Percentiles rank a stretch among this genome's conserved stretches.
phyloP scores from a whole-genome alignment of 768 basidiomycete species.

The Termitomyces eurrhizus region DNA sequence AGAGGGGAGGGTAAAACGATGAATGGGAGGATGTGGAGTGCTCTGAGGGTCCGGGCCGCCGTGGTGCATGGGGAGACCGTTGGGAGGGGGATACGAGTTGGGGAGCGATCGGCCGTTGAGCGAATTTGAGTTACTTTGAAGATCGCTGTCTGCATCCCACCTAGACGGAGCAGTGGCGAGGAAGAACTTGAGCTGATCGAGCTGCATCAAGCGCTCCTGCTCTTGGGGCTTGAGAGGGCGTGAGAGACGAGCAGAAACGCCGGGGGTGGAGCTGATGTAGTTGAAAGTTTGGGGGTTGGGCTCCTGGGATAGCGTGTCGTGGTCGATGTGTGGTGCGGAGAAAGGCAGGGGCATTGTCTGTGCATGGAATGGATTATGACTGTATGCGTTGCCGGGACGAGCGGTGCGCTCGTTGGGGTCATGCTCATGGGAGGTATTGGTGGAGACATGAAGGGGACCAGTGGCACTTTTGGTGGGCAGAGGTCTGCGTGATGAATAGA shows the following conservation, averaged over 20 bases:
- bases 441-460: slow-evolving; percentile 35
- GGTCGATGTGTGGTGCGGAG: slow-evolving; percentile 11
- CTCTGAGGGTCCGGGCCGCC: slow-evolving; percentile 39
- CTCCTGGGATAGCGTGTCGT: slow-evolving; percentile 5
- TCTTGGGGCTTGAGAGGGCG: slow-evolving; percentile 62
- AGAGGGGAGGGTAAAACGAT: slow-evolving; percentile 83
- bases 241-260: slow-evolving; percentile 40
- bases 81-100: background rate
- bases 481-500: slow-evolving; percentile 20
- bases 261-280: slow-evolving; percentile 23
- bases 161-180: slow-evolving; percentile 79
- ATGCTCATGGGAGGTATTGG: slow-evolving; percentile 30
- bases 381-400: slow-evolving; percentile 43
- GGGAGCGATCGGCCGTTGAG: slow-evolving; percentile 10
- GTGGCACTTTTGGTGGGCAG: slow-evolving; percentile 15
- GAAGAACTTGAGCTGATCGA: slow-evolving; percentile 86
- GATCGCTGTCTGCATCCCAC: slow-evolving; percentile 47
- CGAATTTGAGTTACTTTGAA: slow-evolving; percentile 24
- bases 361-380: slow-evolving; percentile 39
- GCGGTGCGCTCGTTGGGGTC: slow-evolving; percentile 47
- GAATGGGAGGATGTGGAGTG: slow-evolving; percentile 73
- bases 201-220: slow-evolving; percentile 65
- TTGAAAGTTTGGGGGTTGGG: slow-evolving; percentile 9
- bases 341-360: slow-evolving; percentile 20
- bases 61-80: slow-evolving; percentile 12